Evolutionary conservation across 2,329 filamentous ascomycete species (phyloP).

Genomic region (Aspergillus texensis): DNA sequence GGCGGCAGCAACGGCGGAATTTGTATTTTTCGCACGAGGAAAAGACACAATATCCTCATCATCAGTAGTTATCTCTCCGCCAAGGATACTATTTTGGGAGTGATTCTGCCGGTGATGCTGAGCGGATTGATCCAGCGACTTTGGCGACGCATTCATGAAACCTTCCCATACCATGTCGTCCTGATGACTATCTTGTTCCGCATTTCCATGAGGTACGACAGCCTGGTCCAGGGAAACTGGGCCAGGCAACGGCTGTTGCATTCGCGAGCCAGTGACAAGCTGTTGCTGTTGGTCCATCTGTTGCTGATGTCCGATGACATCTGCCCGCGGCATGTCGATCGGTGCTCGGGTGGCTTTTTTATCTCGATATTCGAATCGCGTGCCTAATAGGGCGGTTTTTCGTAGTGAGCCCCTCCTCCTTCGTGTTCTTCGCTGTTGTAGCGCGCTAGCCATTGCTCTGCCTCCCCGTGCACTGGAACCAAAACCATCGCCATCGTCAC

Average conservation of each 20-base stretch:
- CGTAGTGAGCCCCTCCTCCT: slow-evolving; percentile 81
- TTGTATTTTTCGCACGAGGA: slow-evolving; percentile 49
- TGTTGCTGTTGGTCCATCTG: slow-evolving; percentile 10
- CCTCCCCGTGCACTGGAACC: slow-evolving; percentile 43
- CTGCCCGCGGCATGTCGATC: slow-evolving; percentile 20
- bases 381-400: slow-evolving; percentile 81
- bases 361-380: slow-evolving; percentile 39
- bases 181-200: slow-evolving; percentile 16
- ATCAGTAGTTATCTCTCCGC: slow-evolving; percentile 74
- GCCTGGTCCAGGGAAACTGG: slow-evolving; percentile 16
- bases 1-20: slow-evolving; percentile 18
- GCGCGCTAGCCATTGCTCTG: slow-evolving; percentile 53
- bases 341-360: slow-evolving; percentile 26
- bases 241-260: slow-evolving; percentile 13
- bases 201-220: slow-evolving; percentile 16
- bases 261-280: slow-evolving; percentile 3
- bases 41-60: slow-evolving; percentile 78
- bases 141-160: slow-evolving; percentile 22
- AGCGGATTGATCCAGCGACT: slow-evolving; percentile 25
- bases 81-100: slow-evolving; percentile 60
- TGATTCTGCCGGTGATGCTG: slow-evolving; percentile 39
- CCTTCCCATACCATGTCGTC: slow-evolving; percentile 18
- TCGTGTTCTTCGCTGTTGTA: slow-evolving; percentile 60
- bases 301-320: slow-evolving; percentile 17
- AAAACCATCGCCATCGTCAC: slow-evolving; percentile 30